phyloP scores from a whole-genome alignment of 495 filamentous ascomycete genomes.

The Penicillium taxi region DNA sequence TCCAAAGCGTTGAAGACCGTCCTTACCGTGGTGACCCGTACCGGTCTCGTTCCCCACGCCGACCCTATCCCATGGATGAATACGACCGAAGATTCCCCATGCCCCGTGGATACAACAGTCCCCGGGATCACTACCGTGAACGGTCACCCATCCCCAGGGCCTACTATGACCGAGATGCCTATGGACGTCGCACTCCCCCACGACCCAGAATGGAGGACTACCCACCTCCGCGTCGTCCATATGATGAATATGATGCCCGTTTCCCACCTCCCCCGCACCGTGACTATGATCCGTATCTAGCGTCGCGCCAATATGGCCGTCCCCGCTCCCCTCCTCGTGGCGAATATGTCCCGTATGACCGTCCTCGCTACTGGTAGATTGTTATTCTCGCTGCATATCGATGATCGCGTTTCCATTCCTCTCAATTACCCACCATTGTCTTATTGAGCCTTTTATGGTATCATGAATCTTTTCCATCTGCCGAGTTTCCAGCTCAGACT shows the following conservation, averaged over 20 bases:
- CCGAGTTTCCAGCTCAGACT: slow-evolving; percentile 9
- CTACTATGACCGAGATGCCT: slow-evolving; percentile 72
- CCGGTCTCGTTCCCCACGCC: slow-evolving; percentile 68
- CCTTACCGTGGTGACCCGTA: slow-evolving; percentile 60
- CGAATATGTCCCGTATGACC: slow-evolving; percentile 40
- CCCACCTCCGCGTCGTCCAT: slow-evolving; percentile 47
- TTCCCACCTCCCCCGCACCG: slow-evolving; percentile 36
- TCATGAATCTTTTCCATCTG: slow-evolving; percentile 13
- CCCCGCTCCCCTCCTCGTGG: slow-evolving; percentile 36
- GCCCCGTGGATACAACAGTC: slow-evolving; percentile 78
- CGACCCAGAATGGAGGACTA: slow-evolving; percentile 71
- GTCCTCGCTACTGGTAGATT: slow-evolving; percentile 41
- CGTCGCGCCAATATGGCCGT: slow-evolving; percentile 34
- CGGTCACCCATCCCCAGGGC: slow-evolving; percentile 69
- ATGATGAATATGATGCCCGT: slow-evolving; percentile 46
- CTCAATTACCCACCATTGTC: slow-evolving; percentile 23
- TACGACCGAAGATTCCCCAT: slow-evolving; percentile 68
- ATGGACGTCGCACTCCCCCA: slow-evolving; percentile 59
- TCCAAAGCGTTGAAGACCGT: slow-evolving; percentile 56
- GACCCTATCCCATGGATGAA: slow-evolving; percentile 61
- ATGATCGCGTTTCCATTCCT: slow-evolving; percentile 5
- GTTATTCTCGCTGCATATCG: slow-evolving; percentile 11
- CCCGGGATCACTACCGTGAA: slow-evolving; percentile 79
- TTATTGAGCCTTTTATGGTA: slow-evolving; percentile 20
- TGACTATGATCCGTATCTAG: slow-evolving; percentile 41